Evolutionary conservation across 768 basidiomycete genomes (phyloP), one percentile per base, ranked within the genome.

Genomic region (Tricholoma terreum): DNA sequence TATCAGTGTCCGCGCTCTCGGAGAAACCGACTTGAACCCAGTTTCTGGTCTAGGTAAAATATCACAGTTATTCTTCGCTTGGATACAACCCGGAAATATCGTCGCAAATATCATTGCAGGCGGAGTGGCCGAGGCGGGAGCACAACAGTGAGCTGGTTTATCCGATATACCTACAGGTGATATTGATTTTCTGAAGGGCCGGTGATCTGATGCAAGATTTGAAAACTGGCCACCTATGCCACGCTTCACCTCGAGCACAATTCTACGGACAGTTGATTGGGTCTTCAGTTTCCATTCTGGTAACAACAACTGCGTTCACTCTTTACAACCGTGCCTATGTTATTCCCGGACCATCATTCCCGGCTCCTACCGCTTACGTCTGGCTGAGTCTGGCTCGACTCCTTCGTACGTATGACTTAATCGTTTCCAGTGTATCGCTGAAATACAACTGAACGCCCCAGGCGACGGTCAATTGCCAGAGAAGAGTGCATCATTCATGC

Each of bases 141-240:
- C 93, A 24, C 88, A 87, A 71, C 93, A 95, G 89, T 92, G 67
- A 59, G 85, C 58, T 38, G 15, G 43, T 53, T 8, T 31, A 24
- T 9, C n/a, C n/a, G 36, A 34, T 6, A 45, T 15, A 24, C 17
- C 33, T 46, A 54, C 35, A 22, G 50, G 33, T 22, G 57, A 11
- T 33, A 21, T 55, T 58, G 50, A 63, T 55, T 21, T 35, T 43
- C 22, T 45, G 6, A 61, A 94, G 92, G 70, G 94, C 95, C 6
- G 96, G 94, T 14, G 96, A 98, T 68, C 83, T 98, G 8, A 98
- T 98, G 96, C 96, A 98, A 75, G 96, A 98, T 72, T 77, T 98
- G 58, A 98, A 98, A 75, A 97, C 96, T 2, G 96, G 96, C 0
- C 92, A 97, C 70, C 76, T 98, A n/a, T 83, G 92, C 54, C 83